Evolutionary conservation across 2,329 filamentous ascomycete genomes (phyloP).

Genomic region (Verruconis gallopava): DNA sequence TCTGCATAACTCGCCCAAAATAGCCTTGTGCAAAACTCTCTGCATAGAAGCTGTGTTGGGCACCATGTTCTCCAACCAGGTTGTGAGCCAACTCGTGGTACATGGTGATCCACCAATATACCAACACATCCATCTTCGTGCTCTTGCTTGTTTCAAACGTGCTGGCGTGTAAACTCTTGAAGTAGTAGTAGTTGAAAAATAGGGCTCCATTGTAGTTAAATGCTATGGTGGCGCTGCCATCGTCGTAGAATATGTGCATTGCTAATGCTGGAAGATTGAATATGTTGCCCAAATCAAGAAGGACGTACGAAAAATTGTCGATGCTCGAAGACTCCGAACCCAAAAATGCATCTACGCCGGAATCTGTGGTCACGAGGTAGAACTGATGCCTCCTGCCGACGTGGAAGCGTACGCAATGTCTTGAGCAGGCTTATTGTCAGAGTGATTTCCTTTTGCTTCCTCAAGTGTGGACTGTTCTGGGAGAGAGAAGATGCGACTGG

Average conservation of each 20-base stretch:
- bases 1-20: constrained; percentile 55
- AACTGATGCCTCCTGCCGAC: constrained; percentile 63
- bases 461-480: constrained; percentile 30
- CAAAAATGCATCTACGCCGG: background rate
- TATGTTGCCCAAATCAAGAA: constrained; percentile 56
- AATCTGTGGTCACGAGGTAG: constrained; percentile 42
- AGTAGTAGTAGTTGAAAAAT: constrained; percentile 90
- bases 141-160: constrained; percentile 21
- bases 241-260: constrained; percentile 81
- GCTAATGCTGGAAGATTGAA: constrained; percentile 58
- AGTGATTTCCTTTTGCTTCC: constrained; percentile 62
- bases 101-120: constrained; percentile 92
- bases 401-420: constrained; percentile 61
- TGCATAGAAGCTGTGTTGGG: constrained; percentile 74
- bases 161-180: constrained; percentile 59
- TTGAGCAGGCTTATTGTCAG: constrained; percentile 61
- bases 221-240: constrained; percentile 67
- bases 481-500: constrained; percentile 56
- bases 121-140: constrained; percentile 53
- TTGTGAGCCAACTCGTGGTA: constrained; percentile 96
- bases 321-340: constrained; percentile 47
- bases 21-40: constrained; percentile 43
- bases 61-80: constrained; percentile 62
- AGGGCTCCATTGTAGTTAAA: constrained; percentile 82
- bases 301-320: constrained; percentile 54